Evolutionary conservation across 495 filamentous ascomycete genomes (phyloP).

Genomic region (Daldinia decipiens): DNA sequence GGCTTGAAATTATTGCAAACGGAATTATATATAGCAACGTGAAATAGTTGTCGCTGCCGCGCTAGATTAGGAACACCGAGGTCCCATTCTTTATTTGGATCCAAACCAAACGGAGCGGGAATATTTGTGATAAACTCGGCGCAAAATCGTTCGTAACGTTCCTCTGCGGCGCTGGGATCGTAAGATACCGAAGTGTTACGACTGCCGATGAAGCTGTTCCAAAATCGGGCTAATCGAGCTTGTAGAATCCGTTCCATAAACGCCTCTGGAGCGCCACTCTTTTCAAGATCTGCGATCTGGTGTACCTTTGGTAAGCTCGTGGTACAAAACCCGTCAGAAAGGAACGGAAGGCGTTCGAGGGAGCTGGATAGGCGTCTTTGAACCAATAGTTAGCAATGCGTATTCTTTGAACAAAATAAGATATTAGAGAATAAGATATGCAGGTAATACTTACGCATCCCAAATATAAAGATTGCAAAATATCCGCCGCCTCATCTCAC

Average conservation of each 20-base stretch:
- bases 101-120: slow-evolving; percentile 6
- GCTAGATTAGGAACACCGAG: background rate
- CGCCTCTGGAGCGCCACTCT: slow-evolving; percentile 9
- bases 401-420: background rate
- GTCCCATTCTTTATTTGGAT: slow-evolving; percentile 11
- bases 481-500: slow-evolving; percentile 40
- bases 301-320: slow-evolving; percentile 7
- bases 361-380: slow-evolving; percentile 8
- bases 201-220: background rate
- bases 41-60: slow-evolving; percentile 11
- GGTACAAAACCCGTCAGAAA: slow-evolving; percentile 13
- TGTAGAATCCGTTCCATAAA: slow-evolving; percentile 12
- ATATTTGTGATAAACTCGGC: slow-evolving; percentile 5
- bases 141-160: slow-evolving; percentile 10
- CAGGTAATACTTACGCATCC: slow-evolving; percentile 37
- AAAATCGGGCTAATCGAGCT: slow-evolving; percentile 5
- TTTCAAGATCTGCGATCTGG: slow-evolving; percentile 5
- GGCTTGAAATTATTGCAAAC: slow-evolving; percentile 13
- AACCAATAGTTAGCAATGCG: background rate
- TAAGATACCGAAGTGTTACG: background rate
- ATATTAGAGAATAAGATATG: background rate
- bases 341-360: slow-evolving; percentile 6
- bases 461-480: slow-evolving; percentile 48
- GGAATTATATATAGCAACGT: slow-evolving; percentile 6
- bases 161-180: slow-evolving; percentile 3